Percentiles rank a stretch among this genome's conserved stretches.
These are phyloP conservation scores for Blastosporella zonata DNA, from an alignment of 1,284 basidiomycete species.

Conservation along the genomic window DNA sequence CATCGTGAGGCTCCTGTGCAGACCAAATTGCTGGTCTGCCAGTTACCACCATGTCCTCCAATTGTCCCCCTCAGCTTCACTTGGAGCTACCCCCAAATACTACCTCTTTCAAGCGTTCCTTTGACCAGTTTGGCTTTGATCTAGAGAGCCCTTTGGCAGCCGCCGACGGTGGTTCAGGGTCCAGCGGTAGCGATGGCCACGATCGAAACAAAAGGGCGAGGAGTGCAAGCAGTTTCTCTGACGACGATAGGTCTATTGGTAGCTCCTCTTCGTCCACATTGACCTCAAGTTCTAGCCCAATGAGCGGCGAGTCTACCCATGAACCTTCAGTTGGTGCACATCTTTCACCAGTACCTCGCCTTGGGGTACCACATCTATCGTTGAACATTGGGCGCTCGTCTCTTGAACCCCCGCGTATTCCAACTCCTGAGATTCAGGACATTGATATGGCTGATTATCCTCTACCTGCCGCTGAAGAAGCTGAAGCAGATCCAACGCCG, in stretches of 20 bases:
- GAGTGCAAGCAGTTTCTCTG: constrained; percentile 39
- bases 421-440: constrained; percentile 43
- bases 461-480: constrained; percentile 21
- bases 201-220: constrained; percentile 46
- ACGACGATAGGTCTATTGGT: constrained; percentile 25
- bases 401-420: constrained; percentile 34
- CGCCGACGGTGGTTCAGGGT: constrained; percentile 21
- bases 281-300: constrained; percentile 26
- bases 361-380: constrained; percentile 17
- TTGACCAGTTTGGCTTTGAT: constrained; percentile 53
- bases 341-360: constrained; percentile 21
- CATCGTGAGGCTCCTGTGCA: constrained; percentile 17
- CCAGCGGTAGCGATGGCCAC: constrained; percentile 32
- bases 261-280: constrained; percentile 29
- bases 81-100: constrained; percentile 41
- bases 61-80: constrained; percentile 42
- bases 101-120: constrained; percentile 55
- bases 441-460: constrained; percentile 47
- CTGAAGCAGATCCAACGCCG: constrained; percentile 16
- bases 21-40: constrained; percentile 11
- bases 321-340: constrained; percentile 4
- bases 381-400: constrained; percentile 16
- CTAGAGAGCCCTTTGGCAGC: constrained; percentile 38
- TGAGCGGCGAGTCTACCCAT: constrained; percentile 4
- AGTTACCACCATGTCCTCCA: constrained; percentile 31